These are phyloP conservation scores for Pleurotus citrinopileatus DNA, from an alignment of 768 basidiomycete genomes.

Conservation along the genomic window DNA sequence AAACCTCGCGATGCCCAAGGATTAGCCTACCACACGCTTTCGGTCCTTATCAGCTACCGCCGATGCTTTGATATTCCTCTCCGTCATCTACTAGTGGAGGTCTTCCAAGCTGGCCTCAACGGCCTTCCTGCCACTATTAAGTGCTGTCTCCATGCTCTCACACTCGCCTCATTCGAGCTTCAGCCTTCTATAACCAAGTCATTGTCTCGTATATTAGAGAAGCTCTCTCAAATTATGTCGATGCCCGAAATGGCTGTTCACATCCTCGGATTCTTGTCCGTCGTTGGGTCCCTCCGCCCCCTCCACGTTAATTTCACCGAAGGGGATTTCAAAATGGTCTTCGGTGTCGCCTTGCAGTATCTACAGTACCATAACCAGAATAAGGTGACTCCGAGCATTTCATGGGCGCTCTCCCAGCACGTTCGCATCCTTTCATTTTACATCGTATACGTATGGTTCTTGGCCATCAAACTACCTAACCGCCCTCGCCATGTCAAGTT, in stretches of 20 bases:
- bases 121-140: slow-evolving; percentile 77
- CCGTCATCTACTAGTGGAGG: slow-evolving; percentile 70
- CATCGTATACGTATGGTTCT: slow-evolving; percentile 93
- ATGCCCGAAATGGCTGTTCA: slow-evolving; percentile 93
- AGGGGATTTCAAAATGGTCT: slow-evolving; percentile 88
- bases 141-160: slow-evolving; percentile 86
- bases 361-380: slow-evolving; percentile 83
- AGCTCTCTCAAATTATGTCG: slow-evolving; percentile 91
- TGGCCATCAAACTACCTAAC: slow-evolving; percentile 80
- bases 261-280: slow-evolving; percentile 87
- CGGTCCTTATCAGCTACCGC: slow-evolving; percentile 85
- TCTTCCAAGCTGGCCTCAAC: slow-evolving; percentile 66
- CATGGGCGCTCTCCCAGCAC: slow-evolving; percentile 88
- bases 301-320: slow-evolving; percentile 92
- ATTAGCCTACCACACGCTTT: slow-evolving; percentile 81
- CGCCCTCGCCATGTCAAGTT: slow-evolving; percentile 79
- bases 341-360: slow-evolving; percentile 91
- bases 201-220: slow-evolving; percentile 78
- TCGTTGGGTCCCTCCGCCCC: slow-evolving; percentile 76
- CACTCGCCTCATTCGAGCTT: slow-evolving; percentile 85
- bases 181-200: slow-evolving; percentile 77
- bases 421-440: slow-evolving; percentile 88
- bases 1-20: slow-evolving; percentile 85
- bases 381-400: slow-evolving; percentile 55
- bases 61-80: slow-evolving; percentile 68